Conservation (phyloP, 441 rosid genomes). For the Aleurites moluccanus region DNA sequence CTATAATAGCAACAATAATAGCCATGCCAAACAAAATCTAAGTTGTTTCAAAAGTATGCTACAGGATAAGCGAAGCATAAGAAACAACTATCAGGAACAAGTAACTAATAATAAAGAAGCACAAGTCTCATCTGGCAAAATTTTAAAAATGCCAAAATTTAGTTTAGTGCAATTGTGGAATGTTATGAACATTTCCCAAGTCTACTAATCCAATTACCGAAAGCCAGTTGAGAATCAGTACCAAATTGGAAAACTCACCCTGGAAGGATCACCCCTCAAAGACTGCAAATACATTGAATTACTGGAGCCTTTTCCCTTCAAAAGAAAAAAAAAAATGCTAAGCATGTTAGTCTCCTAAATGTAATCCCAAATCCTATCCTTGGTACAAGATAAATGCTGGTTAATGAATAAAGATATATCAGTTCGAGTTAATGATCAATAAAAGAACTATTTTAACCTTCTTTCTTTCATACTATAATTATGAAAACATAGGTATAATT, state of each 20-base stretch:
- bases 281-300: slow-evolving; percentile 91
- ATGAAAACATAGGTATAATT: slow-evolving; percentile 1
- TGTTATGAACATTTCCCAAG: background rate
- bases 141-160: background rate
- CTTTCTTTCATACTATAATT: background rate
- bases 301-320: slow-evolving; percentile 66
- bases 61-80: background rate
- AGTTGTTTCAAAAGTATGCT: background rate
- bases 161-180: background rate
- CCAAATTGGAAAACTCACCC: slow-evolving; percentile 50
- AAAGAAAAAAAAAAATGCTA: slow-evolving; percentile 11
- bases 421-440: background rate
- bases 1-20: background rate
- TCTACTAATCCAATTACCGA: background rate
- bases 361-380: background rate
- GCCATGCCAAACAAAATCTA: background rate
- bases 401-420: background rate
- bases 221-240: background rate
- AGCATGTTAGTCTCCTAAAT: background rate
- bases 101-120: background rate
- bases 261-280: slow-evolving; percentile 89
- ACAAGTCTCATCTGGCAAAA: background rate
- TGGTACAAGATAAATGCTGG: background rate
- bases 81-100: background rate
- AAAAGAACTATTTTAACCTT: background rate